phyloP scores from a whole-genome alignment of 1,284 basidiomycete genomes.

The Schizopora paradoxa region DNA sequence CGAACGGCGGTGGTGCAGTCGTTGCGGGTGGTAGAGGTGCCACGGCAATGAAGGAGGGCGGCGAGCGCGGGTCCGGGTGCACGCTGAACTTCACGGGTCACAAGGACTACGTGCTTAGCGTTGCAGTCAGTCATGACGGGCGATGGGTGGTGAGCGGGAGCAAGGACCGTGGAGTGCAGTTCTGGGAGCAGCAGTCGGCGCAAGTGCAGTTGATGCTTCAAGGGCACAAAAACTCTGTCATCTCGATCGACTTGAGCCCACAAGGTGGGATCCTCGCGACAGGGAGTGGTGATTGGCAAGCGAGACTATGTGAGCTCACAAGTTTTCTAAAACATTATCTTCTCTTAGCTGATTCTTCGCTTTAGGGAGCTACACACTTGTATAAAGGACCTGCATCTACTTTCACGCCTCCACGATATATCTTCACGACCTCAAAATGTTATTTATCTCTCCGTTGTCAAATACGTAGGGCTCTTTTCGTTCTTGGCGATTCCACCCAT shows the following conservation, averaged over 20 bases:
- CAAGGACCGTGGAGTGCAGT: conserved; percentile 85
- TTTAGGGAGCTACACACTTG: too few species aligned
- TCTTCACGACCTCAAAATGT: too few species aligned
- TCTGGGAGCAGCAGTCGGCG: conserved; percentile 78
- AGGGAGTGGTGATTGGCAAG: conserved; percentile 83
- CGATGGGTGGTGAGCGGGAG: conserved; percentile 88
- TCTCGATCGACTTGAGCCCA: conserved; percentile 78
- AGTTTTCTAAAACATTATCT: too few species aligned
- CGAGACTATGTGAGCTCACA: conserved; percentile 72
- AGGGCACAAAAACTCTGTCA: conserved; percentile 91
- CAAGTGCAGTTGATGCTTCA: conserved; percentile 81
- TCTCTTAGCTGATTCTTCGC: too few species aligned
- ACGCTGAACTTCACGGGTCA: conserved; percentile 80
- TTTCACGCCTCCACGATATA: too few species aligned
- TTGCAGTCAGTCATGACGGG: conserved; percentile 80
- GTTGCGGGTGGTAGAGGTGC: background rate
- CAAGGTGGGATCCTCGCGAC: conserved; percentile 75
- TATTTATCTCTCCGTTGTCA: too few species aligned
- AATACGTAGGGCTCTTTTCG: too few species aligned
- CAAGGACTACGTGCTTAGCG: conserved; percentile 79
- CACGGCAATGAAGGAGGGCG: conserved; percentile 32
- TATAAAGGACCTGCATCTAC: too few species aligned
- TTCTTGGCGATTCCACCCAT: too few species aligned
- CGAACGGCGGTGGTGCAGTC: background rate
- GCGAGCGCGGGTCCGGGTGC: conserved; percentile 45